Evolutionary conservation across 164 flowering plant genomes (phyloP).

Genomic region (Stephania cephalantha): DNA sequence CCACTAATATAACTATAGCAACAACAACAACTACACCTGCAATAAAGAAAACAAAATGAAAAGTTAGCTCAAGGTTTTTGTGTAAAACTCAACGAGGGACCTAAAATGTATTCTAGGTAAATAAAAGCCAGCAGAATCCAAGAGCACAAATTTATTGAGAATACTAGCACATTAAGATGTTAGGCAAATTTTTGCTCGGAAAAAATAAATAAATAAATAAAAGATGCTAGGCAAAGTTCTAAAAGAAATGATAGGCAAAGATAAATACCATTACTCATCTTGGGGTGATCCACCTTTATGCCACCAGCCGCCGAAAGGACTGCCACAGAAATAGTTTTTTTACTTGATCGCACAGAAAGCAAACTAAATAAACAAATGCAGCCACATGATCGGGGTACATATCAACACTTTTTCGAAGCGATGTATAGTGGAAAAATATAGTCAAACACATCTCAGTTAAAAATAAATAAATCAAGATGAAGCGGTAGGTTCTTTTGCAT

Average conservation of each 20-base stretch:
- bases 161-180: background rate
- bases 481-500: background rate
- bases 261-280: constrained; percentile 61
- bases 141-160: background rate
- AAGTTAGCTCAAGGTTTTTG: background rate
- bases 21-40: constrained; percentile 85
- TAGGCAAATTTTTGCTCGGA: constrained; percentile 1
- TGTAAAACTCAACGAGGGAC: background rate
- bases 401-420: background rate
- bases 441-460: background rate
- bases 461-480: background rate
- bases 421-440: background rate
- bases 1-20: constrained; percentile 69
- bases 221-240: no score
- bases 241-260: constrained; percentile 3
- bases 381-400: background rate
- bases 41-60: constrained; percentile 7
- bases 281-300: constrained; percentile 76
- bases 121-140: background rate
- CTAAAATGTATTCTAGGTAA: background rate
- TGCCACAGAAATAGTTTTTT: constrained; percentile 25
- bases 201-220: no score
- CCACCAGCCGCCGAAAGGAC: constrained; percentile 98
- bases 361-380: background rate
- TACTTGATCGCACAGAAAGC: background rate